Evolutionary conservation across 208 protist genomes (phyloP).

Genomic region (Leishmania mexicana): DNA sequence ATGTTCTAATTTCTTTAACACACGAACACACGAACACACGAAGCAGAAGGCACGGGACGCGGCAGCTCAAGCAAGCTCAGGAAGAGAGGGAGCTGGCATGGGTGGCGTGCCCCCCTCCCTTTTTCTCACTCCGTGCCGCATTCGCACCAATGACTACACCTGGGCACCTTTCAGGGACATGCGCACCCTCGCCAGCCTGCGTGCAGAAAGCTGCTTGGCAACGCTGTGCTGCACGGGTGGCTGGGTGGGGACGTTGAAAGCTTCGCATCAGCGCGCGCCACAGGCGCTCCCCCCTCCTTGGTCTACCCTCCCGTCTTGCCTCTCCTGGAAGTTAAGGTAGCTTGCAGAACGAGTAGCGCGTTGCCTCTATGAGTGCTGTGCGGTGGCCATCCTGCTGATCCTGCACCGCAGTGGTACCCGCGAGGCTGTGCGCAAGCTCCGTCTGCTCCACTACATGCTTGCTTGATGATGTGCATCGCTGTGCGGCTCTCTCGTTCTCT

Average conservation of each 20-base stretch:
- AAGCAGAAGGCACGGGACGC: background rate
- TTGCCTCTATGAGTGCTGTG: background rate
- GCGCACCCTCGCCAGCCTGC: background rate
- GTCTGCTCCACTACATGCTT: background rate
- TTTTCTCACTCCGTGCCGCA: background rate
- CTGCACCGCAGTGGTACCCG: background rate
- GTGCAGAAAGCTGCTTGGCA: background rate
- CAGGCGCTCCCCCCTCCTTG: background rate
- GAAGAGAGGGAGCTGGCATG: background rate
- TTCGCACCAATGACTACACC: background rate
- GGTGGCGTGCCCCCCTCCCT: background rate
- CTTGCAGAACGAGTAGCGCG: background rate
- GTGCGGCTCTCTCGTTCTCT: background rate
- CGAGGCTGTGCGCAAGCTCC: constrained; percentile 4
- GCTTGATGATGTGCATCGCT: background rate
- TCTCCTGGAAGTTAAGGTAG: background rate
- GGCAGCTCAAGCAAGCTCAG: background rate
- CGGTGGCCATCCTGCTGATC: background rate
- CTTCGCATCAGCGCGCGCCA: background rate
- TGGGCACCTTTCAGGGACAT: background rate
- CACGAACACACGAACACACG: background rate
- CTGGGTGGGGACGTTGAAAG: background rate
- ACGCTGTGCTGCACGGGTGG: background rate
- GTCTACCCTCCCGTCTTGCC: background rate
- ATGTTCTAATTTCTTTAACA: background rate